Evolutionary conservation across 331 rosid genomes (phyloP).

Genomic region (Cydonia oblonga): DNA sequence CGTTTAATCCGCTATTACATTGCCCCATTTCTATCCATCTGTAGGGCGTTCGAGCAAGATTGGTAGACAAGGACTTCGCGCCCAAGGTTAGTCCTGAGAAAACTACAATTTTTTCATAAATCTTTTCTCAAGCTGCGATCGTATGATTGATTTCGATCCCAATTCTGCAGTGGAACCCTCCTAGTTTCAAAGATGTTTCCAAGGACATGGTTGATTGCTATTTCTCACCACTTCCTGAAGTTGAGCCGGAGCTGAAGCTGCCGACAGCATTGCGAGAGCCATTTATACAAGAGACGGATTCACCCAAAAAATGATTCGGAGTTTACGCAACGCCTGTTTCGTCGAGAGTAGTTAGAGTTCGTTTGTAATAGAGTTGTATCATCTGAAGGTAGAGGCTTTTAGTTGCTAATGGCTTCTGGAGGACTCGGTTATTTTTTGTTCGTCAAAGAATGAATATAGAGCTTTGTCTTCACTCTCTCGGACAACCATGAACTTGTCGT

Average conservation of each 20-base stretch:
- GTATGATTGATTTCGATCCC: slow-evolving; percentile 1
- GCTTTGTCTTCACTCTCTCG: background rate
- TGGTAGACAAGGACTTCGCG: slow-evolving; percentile 81
- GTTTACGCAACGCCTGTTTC: background rate
- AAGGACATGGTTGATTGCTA: slow-evolving; percentile 69
- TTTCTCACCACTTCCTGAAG: slow-evolving; percentile 45
- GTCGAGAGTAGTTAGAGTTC: background rate
- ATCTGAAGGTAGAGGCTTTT: background rate
- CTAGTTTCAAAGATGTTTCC: slow-evolving; percentile 55
- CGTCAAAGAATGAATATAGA: background rate
- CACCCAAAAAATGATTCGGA: background rate
- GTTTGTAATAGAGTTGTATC: background rate
- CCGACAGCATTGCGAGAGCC: slow-evolving; percentile 79
- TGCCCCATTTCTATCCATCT: background rate
- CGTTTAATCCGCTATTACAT: background rate
- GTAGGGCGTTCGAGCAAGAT: slow-evolving; percentile 81
- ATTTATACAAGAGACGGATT: slow-evolving; percentile 32
- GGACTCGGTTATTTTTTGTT: background rate
- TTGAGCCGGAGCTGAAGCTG: slow-evolving; percentile 56
- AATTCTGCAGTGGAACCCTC: slow-evolving; percentile 83
- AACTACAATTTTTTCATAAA: background rate
- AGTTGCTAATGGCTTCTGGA: background rate
- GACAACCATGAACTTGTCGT: background rate
- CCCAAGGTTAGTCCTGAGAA: slow-evolving; percentile 55
- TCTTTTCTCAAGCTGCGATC: background rate